Evolutionary conservation across 306 rosid genomes (phyloP).

Genomic region (Sesbania bispinosa): DNA sequence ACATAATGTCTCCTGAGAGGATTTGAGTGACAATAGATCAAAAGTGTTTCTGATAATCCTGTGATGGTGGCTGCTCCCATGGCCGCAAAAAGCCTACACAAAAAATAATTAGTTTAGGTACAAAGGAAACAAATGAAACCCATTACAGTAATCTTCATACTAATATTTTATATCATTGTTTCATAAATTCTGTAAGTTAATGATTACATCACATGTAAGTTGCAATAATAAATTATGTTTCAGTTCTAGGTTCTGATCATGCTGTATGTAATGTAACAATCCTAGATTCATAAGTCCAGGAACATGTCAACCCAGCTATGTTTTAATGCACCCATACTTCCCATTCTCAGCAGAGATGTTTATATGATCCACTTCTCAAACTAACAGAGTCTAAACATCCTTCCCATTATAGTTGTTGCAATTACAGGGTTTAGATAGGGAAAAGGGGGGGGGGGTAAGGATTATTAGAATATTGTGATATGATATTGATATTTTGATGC

Average conservation of each 20-base stretch:
- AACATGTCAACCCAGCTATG: neutral
- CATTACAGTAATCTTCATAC: neutral
- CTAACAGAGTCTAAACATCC: neutral
- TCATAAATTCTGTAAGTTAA: neutral
- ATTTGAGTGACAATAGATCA: constrained; percentile 32
- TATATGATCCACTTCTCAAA: constrained; percentile 15
- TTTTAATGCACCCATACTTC: neutral
- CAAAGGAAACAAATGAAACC: neutral
- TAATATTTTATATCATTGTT: constrained; percentile 1
- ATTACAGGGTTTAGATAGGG: neutral
- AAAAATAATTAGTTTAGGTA: constrained; percentile 23
- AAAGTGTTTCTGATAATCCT: constrained; percentile 76
- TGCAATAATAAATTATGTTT: neutral
- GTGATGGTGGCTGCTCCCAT: constrained; percentile 84
- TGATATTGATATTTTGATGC: no score
- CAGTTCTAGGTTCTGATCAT: neutral
- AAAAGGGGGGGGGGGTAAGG: no score
- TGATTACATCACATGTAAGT: neutral
- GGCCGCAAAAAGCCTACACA: constrained; percentile 60
- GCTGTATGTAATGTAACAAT: neutral
- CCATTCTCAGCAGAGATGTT: neutral
- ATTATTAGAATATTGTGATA: no score
- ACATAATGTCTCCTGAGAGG: constrained; percentile 29
- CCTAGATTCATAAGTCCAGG: neutral
- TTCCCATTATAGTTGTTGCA: neutral